These are phyloP conservation scores for Scytalidium sp. DNA, from an alignment of 2,329 filamentous ascomycete species.

Conservation along the genomic window DNA sequence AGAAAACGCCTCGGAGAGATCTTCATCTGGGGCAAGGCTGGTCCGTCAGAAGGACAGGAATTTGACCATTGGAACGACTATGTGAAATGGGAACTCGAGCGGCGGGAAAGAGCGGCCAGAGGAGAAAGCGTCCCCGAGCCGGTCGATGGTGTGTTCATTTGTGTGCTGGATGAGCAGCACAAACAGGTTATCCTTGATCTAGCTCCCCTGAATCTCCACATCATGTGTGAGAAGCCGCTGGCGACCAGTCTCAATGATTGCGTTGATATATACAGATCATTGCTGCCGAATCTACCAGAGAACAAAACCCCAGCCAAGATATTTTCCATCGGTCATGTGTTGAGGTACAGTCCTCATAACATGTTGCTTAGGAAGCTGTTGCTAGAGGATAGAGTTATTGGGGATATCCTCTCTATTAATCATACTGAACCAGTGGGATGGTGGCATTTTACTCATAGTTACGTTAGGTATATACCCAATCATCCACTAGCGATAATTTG, in stretches of 20 bases:
- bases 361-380: constrained; percentile 77
- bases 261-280: constrained; percentile 64
- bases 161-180: constrained; percentile 86
- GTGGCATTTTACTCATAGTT: constrained; percentile 93
- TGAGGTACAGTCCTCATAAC: constrained; percentile 92
- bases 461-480: constrained; percentile 57
- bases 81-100: constrained; percentile 64
- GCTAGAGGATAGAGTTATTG: constrained; percentile 71
- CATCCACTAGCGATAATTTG: constrained; percentile 6
- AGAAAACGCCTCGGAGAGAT: constrained; percentile 64
- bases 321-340: constrained; percentile 90
- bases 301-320: constrained; percentile 42
- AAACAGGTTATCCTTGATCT: constrained; percentile 74
- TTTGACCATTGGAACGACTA: constrained; percentile 77
- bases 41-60: constrained; percentile 57
- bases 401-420: constrained; percentile 80
- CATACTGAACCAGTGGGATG: constrained; percentile 94
- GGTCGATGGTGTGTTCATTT: constrained; percentile 61
- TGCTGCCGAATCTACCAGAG: constrained; percentile 37
- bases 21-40: constrained; percentile 66
- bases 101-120: constrained; percentile 51
- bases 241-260: constrained; percentile 78
- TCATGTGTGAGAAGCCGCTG: constrained; percentile 95
- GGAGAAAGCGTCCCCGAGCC: constrained; percentile 41
- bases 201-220: constrained; percentile 68